Evolutionary conservation across 2,329 filamentous ascomycete species (phyloP).

Genomic region (Epichloe hybrida): DNA sequence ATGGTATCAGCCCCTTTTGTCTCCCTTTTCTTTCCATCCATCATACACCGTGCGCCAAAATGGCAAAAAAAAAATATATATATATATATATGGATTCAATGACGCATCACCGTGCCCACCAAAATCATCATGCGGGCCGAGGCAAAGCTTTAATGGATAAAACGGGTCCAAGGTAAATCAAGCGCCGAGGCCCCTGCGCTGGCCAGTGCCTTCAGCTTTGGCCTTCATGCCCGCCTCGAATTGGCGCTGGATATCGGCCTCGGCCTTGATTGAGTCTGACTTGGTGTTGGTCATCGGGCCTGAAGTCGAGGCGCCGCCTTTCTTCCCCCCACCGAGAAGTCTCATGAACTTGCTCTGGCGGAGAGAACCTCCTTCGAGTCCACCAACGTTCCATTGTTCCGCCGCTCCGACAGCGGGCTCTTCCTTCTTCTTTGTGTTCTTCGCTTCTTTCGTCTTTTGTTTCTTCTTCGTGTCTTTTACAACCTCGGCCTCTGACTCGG

Average conservation of each 20-base stretch:
- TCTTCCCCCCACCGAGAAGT: slow-evolving; percentile 39
- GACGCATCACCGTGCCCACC: no score
- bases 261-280: slow-evolving; percentile 26
- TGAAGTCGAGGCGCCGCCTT: slow-evolving; percentile 20
- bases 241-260: slow-evolving; percentile 42
- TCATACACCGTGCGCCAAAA: background rate
- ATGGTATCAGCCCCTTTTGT: background rate
- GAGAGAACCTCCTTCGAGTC: slow-evolving; percentile 34
- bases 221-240: slow-evolving; percentile 42
- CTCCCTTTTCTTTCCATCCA: background rate
- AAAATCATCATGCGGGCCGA: no score
- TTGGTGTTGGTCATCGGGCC: slow-evolving; percentile 13
- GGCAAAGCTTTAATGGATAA: background rate
- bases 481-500: background rate
- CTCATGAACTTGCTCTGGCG: slow-evolving; percentile 44
- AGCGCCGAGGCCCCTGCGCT: slow-evolving; percentile 39
- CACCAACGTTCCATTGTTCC: slow-evolving; percentile 40
- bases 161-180: slow-evolving; percentile 13
- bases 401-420: slow-evolving; percentile 11
- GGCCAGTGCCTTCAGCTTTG: slow-evolving; percentile 37
- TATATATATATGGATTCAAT: background rate
- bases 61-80: no score
- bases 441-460: slow-evolving; percentile 8
- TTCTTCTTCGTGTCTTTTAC: slow-evolving; percentile 8
- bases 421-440: slow-evolving; percentile 11